Evolutionary conservation across 2,329 filamentous ascomycete species (phyloP).

Genomic region (Chaetomium globosum): DNA sequence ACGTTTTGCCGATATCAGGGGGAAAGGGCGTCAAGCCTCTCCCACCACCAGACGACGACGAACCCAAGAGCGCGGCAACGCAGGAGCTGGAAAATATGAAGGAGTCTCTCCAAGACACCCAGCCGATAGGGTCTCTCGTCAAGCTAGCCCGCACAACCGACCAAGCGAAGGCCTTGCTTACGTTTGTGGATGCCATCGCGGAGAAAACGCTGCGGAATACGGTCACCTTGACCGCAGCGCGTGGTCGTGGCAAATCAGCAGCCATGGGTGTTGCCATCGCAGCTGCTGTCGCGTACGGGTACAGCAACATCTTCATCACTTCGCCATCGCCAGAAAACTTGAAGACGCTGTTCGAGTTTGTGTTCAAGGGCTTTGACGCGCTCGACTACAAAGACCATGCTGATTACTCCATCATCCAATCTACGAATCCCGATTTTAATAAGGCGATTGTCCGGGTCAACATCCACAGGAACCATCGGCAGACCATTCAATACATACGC

Average conservation of each 20-base stretch:
- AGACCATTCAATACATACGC: conserved; percentile 98
- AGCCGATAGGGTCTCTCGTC: conserved; percentile 82
- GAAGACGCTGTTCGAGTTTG: conserved; percentile 97
- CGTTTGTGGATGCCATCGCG: conserved; percentile 92
- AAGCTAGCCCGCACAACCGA: conserved; percentile 87
- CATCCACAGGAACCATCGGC: conserved; percentile 88
- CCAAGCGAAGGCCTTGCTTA: conserved; percentile 94
- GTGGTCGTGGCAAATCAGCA: conserved; percentile 96
- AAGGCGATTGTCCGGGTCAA: conserved; percentile 98
- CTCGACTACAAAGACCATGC: conserved; percentile 91
- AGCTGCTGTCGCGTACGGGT: conserved; percentile 90
- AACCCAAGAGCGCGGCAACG: conserved; percentile 70
- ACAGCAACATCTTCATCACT: conserved; percentile 99
- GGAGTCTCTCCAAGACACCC: conserved; percentile 79
- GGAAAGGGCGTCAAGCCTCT: conserved; percentile 86
- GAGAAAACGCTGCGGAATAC: conserved; percentile 95
- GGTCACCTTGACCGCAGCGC: conserved; percentile 86
- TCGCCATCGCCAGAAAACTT: conserved; percentile 97
- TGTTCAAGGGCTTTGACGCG: conserved; percentile 97
- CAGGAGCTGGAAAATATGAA: conserved; percentile 85
- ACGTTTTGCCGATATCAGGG: conserved; percentile 94
- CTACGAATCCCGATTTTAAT: conserved; percentile 97
- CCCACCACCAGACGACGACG: conserved; percentile 72
- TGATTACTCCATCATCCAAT: conserved; percentile 97
- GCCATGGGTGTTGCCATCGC: conserved; percentile 93